These are phyloP conservation scores for Ilex asprella DNA, from an alignment of 257 asterid species.

Conservation along the genomic window DNA sequence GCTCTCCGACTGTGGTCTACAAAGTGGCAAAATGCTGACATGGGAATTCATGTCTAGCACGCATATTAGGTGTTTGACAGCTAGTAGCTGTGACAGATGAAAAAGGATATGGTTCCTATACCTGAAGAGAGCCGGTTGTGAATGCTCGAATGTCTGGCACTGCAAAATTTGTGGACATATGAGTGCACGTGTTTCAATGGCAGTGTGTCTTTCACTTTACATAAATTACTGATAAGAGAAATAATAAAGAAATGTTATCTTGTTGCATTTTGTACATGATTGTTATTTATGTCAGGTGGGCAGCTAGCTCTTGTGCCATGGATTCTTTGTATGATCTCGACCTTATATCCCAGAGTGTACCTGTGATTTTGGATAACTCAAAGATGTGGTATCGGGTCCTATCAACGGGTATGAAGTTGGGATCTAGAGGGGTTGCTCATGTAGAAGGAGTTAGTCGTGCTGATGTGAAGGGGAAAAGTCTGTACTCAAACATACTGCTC, in stretches of 20 bases:
- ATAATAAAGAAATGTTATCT: neutral
- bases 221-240: neutral
- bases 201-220: neutral
- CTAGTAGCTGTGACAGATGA: too few relatives aligned
- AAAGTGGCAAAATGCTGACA: neutral
- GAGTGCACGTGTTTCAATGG: neutral
- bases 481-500: slow-evolving; percentile 65
- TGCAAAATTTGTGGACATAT: too few relatives aligned
- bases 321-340: slow-evolving; percentile 83
- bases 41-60: neutral
- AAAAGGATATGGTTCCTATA: neutral
- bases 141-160: too few relatives aligned
- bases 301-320: slow-evolving; percentile 62
- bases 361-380: slow-evolving; percentile 85
- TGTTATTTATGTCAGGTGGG: slow-evolving; percentile 52
- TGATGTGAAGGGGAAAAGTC: slow-evolving; percentile 50
- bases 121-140: neutral
- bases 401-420: slow-evolving; percentile 85
- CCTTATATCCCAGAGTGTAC: slow-evolving; percentile 62
- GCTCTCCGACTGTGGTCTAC: neutral
- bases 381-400: slow-evolving; percentile 79
- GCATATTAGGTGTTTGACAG: neutral
- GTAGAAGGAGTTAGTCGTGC: slow-evolving; percentile 69
- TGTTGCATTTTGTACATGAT: neutral
- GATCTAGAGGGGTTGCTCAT: slow-evolving; percentile 77